Conservation (phyloP, 2,329 filamentous ascomycete species). For the Sporothrix dimorphospora region DNA sequence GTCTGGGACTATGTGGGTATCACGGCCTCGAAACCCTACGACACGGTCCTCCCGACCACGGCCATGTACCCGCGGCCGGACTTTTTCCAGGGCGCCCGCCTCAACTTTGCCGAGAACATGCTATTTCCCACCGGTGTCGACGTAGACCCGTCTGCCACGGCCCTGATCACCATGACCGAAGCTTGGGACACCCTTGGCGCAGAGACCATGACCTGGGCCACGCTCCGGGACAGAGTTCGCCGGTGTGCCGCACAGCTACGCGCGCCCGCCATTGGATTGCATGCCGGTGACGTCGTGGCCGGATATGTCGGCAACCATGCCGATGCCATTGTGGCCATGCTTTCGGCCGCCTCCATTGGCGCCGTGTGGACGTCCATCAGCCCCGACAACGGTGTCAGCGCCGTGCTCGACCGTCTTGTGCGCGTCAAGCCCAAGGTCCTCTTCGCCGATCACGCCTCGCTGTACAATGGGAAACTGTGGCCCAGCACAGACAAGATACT, state of each 20-base stretch:
- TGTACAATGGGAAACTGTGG: slow-evolving; percentile 92
- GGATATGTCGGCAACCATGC: slow-evolving; percentile 88
- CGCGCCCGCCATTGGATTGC: slow-evolving; percentile 62
- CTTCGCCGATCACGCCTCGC: slow-evolving; percentile 83
- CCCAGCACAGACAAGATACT: slow-evolving; percentile 75
- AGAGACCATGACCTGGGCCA: slow-evolving; percentile 68
- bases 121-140: slow-evolving; percentile 68
- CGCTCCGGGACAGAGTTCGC: slow-evolving; percentile 77
- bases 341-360: slow-evolving; percentile 79
- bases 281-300: slow-evolving; percentile 59
- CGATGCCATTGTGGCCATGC: slow-evolving; percentile 84
- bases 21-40: slow-evolving; percentile 65
- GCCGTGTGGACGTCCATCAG: slow-evolving; percentile 93
- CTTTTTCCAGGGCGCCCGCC: slow-evolving; percentile 76
- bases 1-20: slow-evolving; percentile 84
- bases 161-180: slow-evolving; percentile 83
- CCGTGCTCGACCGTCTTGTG: slow-evolving; percentile 81
- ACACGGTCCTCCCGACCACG: slow-evolving; percentile 68
- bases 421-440: slow-evolving; percentile 84
- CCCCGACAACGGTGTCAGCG: slow-evolving; percentile 88
- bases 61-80: slow-evolving; percentile 83
- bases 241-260: slow-evolving; percentile 70
- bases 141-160: slow-evolving; percentile 62
- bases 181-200: slow-evolving; percentile 53
- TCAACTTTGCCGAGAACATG: slow-evolving; percentile 96